These are phyloP conservation scores for Austroboletus eburneus DNA, from an alignment of 768 basidiomycete species.

Conservation along the genomic window DNA sequence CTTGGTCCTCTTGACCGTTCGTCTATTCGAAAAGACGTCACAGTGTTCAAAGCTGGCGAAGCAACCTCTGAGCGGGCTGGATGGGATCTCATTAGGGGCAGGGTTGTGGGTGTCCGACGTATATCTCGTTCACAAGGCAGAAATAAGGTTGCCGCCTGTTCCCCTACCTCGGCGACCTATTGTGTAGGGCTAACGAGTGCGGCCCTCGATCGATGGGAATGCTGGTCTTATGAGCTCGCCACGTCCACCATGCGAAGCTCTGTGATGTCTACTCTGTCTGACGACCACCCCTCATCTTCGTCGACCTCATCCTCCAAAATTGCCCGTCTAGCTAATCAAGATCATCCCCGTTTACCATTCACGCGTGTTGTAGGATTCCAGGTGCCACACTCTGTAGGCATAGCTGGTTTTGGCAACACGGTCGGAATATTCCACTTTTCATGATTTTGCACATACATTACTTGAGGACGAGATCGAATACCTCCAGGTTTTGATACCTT, in stretches of 20 bases:
- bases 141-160: conserved; percentile 21
- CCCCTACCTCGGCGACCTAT: conserved; percentile 11
- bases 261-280: conserved; percentile 44
- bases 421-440: conserved; percentile 28
- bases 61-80: conserved; percentile 69
- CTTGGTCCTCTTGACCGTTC: conserved; percentile 35
- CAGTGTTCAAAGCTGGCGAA: conserved; percentile 50
- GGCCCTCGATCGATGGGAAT: conserved; percentile 77
- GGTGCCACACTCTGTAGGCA: conserved; percentile 43
- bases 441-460: conserved; percentile 11
- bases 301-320: conserved; percentile 2
- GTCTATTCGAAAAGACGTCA: conserved; percentile 44
- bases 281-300: conserved; percentile 12
- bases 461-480: neutral
- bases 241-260: conserved; percentile 46
- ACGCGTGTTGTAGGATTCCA: conserved; percentile 68
- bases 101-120: conserved; percentile 66
- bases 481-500: neutral
- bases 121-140: conserved; percentile 44
- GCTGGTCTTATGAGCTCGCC: conserved; percentile 72
- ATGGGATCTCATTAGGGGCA: conserved; percentile 63
- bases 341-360: conserved; percentile 65
- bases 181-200: conserved; percentile 51
- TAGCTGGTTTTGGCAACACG: conserved; percentile 80
- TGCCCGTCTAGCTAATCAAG: conserved; percentile 5